Conservation (phyloP, 2,329 filamentous ascomycete genomes). For the Fusarium chlamydosporum region DNA sequence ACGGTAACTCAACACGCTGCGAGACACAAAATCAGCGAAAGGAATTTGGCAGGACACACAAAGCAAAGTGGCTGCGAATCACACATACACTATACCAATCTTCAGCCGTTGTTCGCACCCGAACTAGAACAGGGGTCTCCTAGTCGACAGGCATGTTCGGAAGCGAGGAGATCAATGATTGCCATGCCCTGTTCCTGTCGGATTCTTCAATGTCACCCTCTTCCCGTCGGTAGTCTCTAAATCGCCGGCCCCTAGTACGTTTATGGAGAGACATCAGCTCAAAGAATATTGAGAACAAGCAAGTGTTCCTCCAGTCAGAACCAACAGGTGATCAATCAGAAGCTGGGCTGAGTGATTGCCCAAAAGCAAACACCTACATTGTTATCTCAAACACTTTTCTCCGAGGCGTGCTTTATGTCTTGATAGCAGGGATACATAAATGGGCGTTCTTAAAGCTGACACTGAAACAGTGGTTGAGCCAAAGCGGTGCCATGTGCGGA, state of each 20-base stretch:
- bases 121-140: constrained; percentile 24
- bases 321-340: constrained; percentile 3
- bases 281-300: constrained; percentile 27
- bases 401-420: background rate
- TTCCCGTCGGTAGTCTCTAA: constrained; percentile 16
- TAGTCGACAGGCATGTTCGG: constrained; percentile 12
- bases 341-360: constrained; percentile 20
- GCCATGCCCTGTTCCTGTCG: constrained; percentile 20
- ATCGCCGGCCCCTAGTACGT: constrained; percentile 15
- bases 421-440: constrained; percentile 29
- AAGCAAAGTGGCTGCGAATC: constrained; percentile 28
- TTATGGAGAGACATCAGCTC: constrained; percentile 18
- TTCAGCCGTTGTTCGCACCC: constrained; percentile 26
- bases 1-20: constrained; percentile 28
- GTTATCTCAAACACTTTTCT: constrained; percentile 15
- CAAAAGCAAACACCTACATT: constrained; percentile 10
- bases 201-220: constrained; percentile 23
- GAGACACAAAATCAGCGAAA: constrained; percentile 27
- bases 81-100: constrained; percentile 9
- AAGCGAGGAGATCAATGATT: constrained; percentile 28
- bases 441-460: constrained; percentile 42
- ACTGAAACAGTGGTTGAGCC: constrained; percentile 47
- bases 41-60: background rate
- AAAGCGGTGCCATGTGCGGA: constrained; percentile 20
- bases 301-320: constrained; percentile 1